Conservation (phyloP, 768 basidiomycete genomes). For the Russula ochroleuca region DNA sequence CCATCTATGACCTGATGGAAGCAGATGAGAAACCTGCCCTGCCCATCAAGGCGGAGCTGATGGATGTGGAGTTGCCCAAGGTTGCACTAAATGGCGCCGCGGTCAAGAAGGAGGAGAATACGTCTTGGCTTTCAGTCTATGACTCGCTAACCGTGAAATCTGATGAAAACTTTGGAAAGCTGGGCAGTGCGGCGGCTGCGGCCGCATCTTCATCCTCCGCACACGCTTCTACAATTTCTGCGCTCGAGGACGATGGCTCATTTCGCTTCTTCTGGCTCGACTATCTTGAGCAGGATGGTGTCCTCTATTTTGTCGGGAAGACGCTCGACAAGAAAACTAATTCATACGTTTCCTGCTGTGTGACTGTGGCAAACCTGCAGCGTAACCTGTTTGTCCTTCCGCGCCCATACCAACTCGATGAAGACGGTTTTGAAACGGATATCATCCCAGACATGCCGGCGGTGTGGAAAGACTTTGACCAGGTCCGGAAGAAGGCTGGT, state of each 20-base stretch:
- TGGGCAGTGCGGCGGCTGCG: conserved; percentile 30
- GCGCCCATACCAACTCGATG: conserved; percentile 56
- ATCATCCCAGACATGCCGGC: conserved; percentile 63
- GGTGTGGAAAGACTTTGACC: conserved; percentile 80
- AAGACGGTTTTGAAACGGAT: conserved; percentile 67
- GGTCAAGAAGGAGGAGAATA: conserved; percentile 46
- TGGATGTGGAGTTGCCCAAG: conserved; percentile 29
- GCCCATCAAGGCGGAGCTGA: conserved; percentile 32
- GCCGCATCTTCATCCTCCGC: conserved; percentile 33
- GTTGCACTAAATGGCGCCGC: conserved; percentile 29
- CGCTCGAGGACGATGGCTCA: conserved; percentile 78
- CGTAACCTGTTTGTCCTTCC: conserved; percentile 91
- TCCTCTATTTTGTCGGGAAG: conserved; percentile 87
- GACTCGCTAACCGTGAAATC: conserved; percentile 61
- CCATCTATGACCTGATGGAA: conserved; percentile 57
- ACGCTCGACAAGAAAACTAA: conserved; percentile 70
- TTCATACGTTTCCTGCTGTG: conserved; percentile 77
- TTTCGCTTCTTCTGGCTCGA: conserved; percentile 96
- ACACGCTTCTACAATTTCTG: conserved; percentile 44
- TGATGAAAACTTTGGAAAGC: conserved; percentile 56
- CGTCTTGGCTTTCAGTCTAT: conserved; percentile 71
- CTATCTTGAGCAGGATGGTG: conserved; percentile 81
- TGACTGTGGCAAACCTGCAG: conserved; percentile 79
- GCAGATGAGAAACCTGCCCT: conserved; percentile 52
- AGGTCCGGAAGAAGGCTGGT: conserved; percentile 62